Conservation (phyloP, 2,329 filamentous ascomycete species). For the Geosmithia flava region DNA sequence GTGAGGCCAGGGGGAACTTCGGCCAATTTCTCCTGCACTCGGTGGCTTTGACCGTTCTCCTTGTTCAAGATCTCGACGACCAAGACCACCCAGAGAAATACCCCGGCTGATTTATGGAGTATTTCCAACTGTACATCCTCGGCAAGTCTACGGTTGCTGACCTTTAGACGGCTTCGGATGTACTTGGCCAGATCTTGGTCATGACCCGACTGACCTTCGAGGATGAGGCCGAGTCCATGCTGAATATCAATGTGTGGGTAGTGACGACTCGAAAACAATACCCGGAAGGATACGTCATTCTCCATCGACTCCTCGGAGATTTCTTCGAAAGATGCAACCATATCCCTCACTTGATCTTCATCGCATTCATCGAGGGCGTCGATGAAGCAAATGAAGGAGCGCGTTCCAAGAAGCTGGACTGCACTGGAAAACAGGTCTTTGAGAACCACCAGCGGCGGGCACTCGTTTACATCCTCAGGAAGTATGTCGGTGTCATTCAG, state of each 20-base stretch:
- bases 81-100: constrained; percentile 12
- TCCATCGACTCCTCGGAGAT: constrained; percentile 16
- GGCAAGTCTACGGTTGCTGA: constrained; percentile 17
- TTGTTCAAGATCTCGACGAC: constrained; percentile 16
- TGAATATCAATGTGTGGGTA: constrained; percentile 25
- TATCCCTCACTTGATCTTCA: constrained; percentile 24
- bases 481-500: constrained; percentile 3
- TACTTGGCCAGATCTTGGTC: constrained; percentile 8
- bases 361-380: constrained; percentile 38
- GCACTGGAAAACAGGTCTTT: constrained; percentile 1
- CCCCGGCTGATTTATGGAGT: constrained; percentile 18
- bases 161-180: constrained; percentile 6
- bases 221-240: constrained; percentile 10
- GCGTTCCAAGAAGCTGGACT: constrained; percentile 1
- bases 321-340: constrained; percentile 28
- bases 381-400: constrained; percentile 4
- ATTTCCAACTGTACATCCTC: constrained; percentile 9
- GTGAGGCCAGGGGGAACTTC: not conserved
- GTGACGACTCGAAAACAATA: constrained; percentile 31
- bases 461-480: not conserved
- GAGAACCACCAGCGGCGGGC: not conserved
- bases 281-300: constrained; percentile 10
- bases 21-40: not conserved
- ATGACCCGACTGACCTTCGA: constrained; percentile 13
- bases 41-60: not conserved